These are phyloP conservation scores for Cochlearia excelsa DNA, from an alignment of 345 rosid species.

Conservation along the genomic window DNA sequence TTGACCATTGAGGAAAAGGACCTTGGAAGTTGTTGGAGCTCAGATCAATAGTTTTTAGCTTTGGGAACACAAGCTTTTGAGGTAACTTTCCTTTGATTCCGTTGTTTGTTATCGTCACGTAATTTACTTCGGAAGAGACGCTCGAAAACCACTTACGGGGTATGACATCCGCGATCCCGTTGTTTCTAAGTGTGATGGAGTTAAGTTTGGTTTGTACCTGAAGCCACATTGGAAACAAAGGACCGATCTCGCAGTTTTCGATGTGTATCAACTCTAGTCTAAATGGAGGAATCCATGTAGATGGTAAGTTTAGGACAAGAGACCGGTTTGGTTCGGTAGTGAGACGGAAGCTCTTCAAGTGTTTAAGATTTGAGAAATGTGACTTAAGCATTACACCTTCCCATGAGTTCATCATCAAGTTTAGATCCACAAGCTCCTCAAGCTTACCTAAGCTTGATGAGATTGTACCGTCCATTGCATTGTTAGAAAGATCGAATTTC, in stretches of 20 bases:
- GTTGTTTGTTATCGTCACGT: slow-evolving; percentile 45
- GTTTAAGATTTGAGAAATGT: slow-evolving; percentile 42
- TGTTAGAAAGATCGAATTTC: slow-evolving; percentile 45
- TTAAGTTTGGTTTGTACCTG: slow-evolving; percentile 48
- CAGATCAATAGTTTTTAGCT: slow-evolving; percentile 39
- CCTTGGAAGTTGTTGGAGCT: slow-evolving; percentile 52
- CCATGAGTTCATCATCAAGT: slow-evolving; percentile 47
- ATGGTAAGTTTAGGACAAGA: slow-evolving; percentile 40
- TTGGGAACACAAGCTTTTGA: slow-evolving; percentile 34
- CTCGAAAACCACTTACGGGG: slow-evolving; percentile 40
- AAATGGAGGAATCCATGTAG: slow-evolving; percentile 60
- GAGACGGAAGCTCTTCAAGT: slow-evolving; percentile 39
- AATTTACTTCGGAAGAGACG: slow-evolving; percentile 38
- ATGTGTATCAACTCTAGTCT: slow-evolving; percentile 42
- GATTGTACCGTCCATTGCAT: slow-evolving; percentile 47
- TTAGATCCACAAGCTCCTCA: slow-evolving; percentile 32
- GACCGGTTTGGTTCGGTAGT: slow-evolving; percentile 41
- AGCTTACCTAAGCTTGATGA: slow-evolving; percentile 50
- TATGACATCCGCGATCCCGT: slow-evolving; percentile 45
- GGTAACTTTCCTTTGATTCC: slow-evolving; percentile 47
- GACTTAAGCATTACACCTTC: slow-evolving; percentile 42
- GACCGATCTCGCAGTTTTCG: slow-evolving; percentile 54
- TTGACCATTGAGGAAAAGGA: slow-evolving; percentile 49
- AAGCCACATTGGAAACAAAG: slow-evolving; percentile 60
- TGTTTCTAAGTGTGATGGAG: slow-evolving; percentile 41